Conservation (phyloP, 345 rosid species). For the Eucalyptus cladocalyx region DNA sequence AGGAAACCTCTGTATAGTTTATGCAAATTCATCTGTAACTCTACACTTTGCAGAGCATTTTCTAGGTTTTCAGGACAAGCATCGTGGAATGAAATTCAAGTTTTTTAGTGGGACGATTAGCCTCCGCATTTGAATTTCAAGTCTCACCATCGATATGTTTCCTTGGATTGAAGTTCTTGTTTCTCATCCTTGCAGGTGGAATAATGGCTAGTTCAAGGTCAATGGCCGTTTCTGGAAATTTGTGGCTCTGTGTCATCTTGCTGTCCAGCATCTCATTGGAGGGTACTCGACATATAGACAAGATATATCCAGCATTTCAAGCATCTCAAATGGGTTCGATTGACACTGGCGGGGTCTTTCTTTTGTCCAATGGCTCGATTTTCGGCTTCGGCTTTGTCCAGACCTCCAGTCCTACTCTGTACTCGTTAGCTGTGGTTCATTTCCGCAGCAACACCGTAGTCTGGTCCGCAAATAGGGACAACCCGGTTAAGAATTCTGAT, state of each 20-base stretch:
- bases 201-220: constrained; percentile 18
- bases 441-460: constrained; percentile 10
- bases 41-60: not conserved
- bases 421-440: constrained; percentile 48
- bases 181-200: not conserved
- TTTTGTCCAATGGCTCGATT: constrained; percentile 40
- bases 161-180: not conserved
- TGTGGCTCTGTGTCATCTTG: constrained; percentile 10
- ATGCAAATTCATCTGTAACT: not conserved
- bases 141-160: not conserved
- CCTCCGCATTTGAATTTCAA: not conserved
- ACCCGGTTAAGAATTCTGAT: constrained; percentile 59
- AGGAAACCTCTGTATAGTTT: not conserved
- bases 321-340: constrained; percentile 76
- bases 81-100: not conserved
- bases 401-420: constrained; percentile 20
- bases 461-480: constrained; percentile 77
- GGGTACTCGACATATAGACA: constrained; percentile 14
- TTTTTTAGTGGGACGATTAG: not conserved
- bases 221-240: constrained; percentile 1
- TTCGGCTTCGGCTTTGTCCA: constrained; percentile 62
- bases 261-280: constrained; percentile 21
- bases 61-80: not conserved
- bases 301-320: constrained; percentile 26
- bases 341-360: constrained; percentile 51